Evolutionary conservation across 495 filamentous ascomycete species (phyloP), one percentile per base, ranked within the genome.

Genomic region (Jackrogersella minutella): DNA sequence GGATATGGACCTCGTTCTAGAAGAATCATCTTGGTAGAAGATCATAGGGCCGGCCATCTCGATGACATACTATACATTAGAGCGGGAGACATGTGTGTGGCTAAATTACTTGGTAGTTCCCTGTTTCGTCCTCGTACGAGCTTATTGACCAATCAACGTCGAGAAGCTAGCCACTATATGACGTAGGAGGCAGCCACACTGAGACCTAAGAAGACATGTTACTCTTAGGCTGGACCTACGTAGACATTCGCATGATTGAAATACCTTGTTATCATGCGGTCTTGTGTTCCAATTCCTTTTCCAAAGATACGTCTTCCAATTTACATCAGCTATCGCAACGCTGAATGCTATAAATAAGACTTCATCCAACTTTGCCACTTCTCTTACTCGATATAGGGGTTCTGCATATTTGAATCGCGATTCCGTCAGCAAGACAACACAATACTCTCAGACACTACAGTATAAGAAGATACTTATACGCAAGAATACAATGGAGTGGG

Each of bases 401-500:
- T n/a, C n/a, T n/a, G n/a, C n/a, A n/a, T n/a, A n/a, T n/a, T n/a
- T n/a, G n/a, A n/a, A n/a, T n/a, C n/a, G n/a, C n/a, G n/a, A n/a
- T n/a, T n/a, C n/a, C n/a, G n/a, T n/a, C n/a, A n/a, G n/a, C n/a
- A n/a, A n/a, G n/a, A n/a, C n/a, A n/a, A n/a, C n/a, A n/a, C n/a
- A n/a, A n/a, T n/a, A 31, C 11, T 31, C n/a, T 19, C 46, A 6
- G 0, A 50, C 14, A n/a, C 30, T 3, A 36, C 14, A 16, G n/a
- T n/a, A n/a, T n/a, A n/a, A n/a, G n/a, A n/a, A n/a, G n/a, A n/a
- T n/a, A n/a, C n/a, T n/a, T n/a, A n/a, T n/a, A n/a, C n/a, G n/a
- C n/a, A 51, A 33, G 36, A 56, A 51, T 47, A 63, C 51, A 21
- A 76, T 79, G 72, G 83, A 89, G 67, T 86, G 84, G 84, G 77